Base-by-base conservation (phyloP, 176 grass and related monocot genomes). In the Avena insularis region DNA sequence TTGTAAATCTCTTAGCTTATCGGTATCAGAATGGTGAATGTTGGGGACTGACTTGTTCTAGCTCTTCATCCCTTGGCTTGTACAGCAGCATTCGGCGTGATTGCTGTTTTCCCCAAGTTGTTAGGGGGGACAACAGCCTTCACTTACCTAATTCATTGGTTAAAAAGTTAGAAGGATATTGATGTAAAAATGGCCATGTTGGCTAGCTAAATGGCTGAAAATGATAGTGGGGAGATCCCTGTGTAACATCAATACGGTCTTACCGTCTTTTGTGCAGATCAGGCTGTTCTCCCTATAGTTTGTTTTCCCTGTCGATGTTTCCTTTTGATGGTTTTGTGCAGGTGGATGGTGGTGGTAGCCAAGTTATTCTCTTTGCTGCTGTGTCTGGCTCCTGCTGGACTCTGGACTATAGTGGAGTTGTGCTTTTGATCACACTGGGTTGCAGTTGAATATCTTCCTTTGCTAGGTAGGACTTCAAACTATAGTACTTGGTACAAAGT, bases 31-130 rank as follows among this genome's bases (percentile, higher is more conserved):
- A 85, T 84, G 60, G 58, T 58, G 64, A 76, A 81, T 81, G 89
- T 29, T 54, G 75, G 84, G 38, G 29, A 20, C 51, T 80, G 49
- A 84, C 78, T 79, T 43, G 73, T 79, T 58, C 45, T 3, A 80
- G 56, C 23, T 47, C 81, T 71, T 25, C 71, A 54, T 66, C 47
- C 62, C 69, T 77, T 85, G 82, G 86, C 74, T 79, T 92, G 86
- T 95, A 92, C 86, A 92, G 86, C 84, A 80, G 61, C 63, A 87
- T 90, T 95, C 70, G 78, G 91, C 53, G 84, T 89, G 91, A 83
- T 70, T 7, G 33, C 83, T 83, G 86, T 78, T 87, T 90, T 90
- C 86, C 86, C 86, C 76, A 45, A 62, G 86, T 78, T 88, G 61
- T 81, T 82, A 57, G 70, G 62, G 73, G 82, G 40, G 82, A 8